A percentile compares a stretch with the other conserved stretches of the same genome.
Conservation (phyloP, 768 basidiomycete genomes). For the Trametes cinnabarina region DNA sequence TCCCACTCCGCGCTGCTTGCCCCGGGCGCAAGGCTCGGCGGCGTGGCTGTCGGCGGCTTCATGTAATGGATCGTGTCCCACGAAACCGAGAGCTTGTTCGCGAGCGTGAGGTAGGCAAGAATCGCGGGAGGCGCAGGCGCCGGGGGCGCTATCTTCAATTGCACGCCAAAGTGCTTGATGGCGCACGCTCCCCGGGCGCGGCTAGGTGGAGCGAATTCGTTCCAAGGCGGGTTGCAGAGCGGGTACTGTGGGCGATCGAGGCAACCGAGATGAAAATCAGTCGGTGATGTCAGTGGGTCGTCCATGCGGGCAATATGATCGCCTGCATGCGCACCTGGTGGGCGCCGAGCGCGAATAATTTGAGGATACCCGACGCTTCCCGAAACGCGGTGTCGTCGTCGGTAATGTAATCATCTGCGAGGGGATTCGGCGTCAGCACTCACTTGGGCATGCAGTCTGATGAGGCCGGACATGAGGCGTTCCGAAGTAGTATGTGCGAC, state of each 20-base stretch:
- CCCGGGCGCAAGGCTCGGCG: constrained; percentile 18
- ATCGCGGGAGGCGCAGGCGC: constrained; percentile 72
- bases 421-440: background rate
- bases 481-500: no score
- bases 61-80: constrained; percentile 25
- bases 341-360: constrained; percentile 65
- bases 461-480: background rate
- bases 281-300: background rate
- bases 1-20: constrained; percentile 58
- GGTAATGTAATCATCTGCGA: constrained; percentile 49
- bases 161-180: constrained; percentile 20
- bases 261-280: background rate
- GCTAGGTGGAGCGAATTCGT: constrained; percentile 44
- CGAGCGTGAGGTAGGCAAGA: constrained; percentile 61
- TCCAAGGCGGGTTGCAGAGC: constrained; percentile 57
- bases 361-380: constrained; percentile 50
- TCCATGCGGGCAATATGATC: constrained; percentile 18
- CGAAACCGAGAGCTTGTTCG: constrained; percentile 29
- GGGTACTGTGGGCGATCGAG: constrained; percentile 48
- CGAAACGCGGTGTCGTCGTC: constrained; percentile 38
- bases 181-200: constrained; percentile 19
- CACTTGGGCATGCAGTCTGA: background rate
- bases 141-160: constrained; percentile 50
- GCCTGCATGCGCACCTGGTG: constrained; percentile 45
- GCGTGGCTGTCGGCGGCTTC: constrained; percentile 27